A percentile compares a stretch with the other conserved stretches of the same genome.
Evolutionary conservation across 495 filamentous ascomycete genomes (phyloP).

Genomic region (Talaromyces borbonicus): DNA sequence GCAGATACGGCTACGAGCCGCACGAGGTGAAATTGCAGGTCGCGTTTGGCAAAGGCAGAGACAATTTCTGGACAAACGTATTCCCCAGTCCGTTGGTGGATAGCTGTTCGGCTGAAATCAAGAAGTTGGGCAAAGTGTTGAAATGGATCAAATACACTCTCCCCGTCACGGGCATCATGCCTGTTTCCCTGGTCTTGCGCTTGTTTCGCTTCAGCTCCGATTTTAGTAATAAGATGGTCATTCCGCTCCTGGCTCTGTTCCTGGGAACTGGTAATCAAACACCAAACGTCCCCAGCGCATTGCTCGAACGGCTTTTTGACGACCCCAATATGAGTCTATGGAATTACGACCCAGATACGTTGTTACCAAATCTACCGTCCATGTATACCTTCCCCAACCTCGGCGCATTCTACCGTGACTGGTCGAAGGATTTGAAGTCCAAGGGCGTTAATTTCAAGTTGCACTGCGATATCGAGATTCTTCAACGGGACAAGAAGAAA

Average conservation of each 20-base stretch:
- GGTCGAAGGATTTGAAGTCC: conserved; percentile 48
- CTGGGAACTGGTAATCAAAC: conserved; percentile 74
- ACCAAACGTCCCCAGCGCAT: conserved; percentile 61
- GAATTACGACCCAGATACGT: conserved; percentile 60
- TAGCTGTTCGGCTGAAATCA: conserved; percentile 53
- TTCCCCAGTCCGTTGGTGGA: conserved; percentile 62
- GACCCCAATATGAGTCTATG: conserved; percentile 67
- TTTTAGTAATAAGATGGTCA: conserved; percentile 62
- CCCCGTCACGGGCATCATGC: conserved; percentile 61
- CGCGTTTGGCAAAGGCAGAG: conserved; percentile 64
- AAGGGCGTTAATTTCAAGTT: conserved; percentile 59
- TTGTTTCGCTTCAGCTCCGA: conserved; percentile 65
- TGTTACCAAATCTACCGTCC: conserved; percentile 59
- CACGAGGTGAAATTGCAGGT: conserved; percentile 69
- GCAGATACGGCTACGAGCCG: conserved; percentile 53
- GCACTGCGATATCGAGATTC: conserved; percentile 49
- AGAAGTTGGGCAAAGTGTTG: conserved; percentile 53
- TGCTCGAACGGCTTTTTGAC: conserved; percentile 68
- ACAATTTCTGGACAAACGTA: conserved; percentile 72
- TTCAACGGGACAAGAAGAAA: conserved; percentile 46
- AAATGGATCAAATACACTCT: conserved; percentile 60
- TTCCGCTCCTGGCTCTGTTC: conserved; percentile 71
- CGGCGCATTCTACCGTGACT: conserved; percentile 59
- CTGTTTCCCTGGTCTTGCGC: conserved; percentile 58
- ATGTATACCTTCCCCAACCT: conserved; percentile 80